These are phyloP conservation scores for Candida sanyiensis DNA, from an alignment of 805 yeast species.

Conservation along the genomic window DNA sequence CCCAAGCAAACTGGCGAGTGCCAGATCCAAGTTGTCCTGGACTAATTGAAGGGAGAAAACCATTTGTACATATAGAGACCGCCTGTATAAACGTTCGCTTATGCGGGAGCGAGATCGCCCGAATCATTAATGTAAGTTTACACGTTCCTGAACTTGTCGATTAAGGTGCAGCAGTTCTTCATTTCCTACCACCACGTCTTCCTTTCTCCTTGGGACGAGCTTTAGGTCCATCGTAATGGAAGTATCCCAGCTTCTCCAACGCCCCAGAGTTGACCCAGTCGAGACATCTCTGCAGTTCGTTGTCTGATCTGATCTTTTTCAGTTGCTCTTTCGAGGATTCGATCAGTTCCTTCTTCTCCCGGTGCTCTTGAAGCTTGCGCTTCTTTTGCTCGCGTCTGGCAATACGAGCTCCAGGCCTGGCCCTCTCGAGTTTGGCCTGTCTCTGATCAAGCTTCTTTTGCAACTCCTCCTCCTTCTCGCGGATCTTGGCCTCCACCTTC, in stretches of 20 bases:
- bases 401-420: slow-evolving; percentile 32
- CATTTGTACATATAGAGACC: too few species aligned
- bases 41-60: too few species aligned
- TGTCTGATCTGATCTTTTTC: slow-evolving; percentile 31
- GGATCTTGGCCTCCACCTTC: slow-evolving; percentile 17
- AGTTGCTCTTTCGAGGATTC: slow-evolving; percentile 27
- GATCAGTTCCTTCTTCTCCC: slow-evolving; percentile 25
- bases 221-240: slow-evolving; percentile 48
- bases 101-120: too few species aligned
- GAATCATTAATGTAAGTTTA: background rate
- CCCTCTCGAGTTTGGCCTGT: slow-evolving; percentile 20
- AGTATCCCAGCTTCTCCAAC: slow-evolving; percentile 42
- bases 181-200: slow-evolving; percentile 10
- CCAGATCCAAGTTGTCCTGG: slow-evolving; percentile 44
- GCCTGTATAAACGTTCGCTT: too few species aligned
- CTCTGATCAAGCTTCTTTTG: slow-evolving; percentile 14
- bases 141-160: too few species aligned
- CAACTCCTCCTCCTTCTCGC: slow-evolving; percentile 10
- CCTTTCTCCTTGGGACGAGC: background rate
- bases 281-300: slow-evolving; percentile 40
- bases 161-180: slow-evolving; percentile 3
- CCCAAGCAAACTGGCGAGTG: slow-evolving; percentile 53
- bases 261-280: slow-evolving; percentile 64
- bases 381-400: slow-evolving; percentile 32
- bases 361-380: slow-evolving; percentile 29